Evolutionary conservation across 2,329 filamentous ascomycete genomes (phyloP), one percentile per base, ranked within the genome.

Genomic region (Rutstroemia sydowiana): DNA sequence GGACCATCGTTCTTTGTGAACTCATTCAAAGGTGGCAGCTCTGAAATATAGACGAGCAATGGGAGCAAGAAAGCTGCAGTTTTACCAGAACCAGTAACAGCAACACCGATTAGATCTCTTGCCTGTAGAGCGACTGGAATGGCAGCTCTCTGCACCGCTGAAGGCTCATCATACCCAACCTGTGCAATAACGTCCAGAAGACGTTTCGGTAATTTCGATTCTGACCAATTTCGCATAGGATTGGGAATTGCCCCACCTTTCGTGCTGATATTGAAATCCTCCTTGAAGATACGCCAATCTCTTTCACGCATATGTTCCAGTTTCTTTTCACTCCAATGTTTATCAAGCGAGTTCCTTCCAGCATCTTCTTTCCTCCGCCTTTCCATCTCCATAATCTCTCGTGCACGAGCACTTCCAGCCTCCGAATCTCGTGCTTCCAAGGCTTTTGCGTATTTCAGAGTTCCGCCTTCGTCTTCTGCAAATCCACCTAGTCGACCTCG

Each of bases 241-340:
- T 97, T 92, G 1, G 93, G 93, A 51, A 97, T 89, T 23, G 79
- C 78, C 40, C 92, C 92, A 53, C 93, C 93, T 69, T 95, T 97
- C 8, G 90, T 96, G 37, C 85, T 78, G 66, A 98, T 98, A 62
- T 93, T 95, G 73, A 95, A 97, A 70, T 98, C 91, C 69, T 97
- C 93, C 71, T 97, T 98, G 82, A 98, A 96, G 62, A 98, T 97
- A 66, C 93, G 88, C 93, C 93, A 98, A 70, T 98, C 93, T 67
- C 93, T 79, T 71, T 97, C 91, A 57, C 89, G 87, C 93, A 98
- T 98, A 63, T 95, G 88, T 13, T 87, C 82, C 57, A 97, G 74
- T 56, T 78, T 79, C 81, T 98, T 98, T 66, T 96, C 88, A 51
- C 87, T 90, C 93, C 93, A 98, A 70, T 95, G 90, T 69, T 91